Conservation (phyloP, 345 rosid species). For the Gossypium stocksii region DNA sequence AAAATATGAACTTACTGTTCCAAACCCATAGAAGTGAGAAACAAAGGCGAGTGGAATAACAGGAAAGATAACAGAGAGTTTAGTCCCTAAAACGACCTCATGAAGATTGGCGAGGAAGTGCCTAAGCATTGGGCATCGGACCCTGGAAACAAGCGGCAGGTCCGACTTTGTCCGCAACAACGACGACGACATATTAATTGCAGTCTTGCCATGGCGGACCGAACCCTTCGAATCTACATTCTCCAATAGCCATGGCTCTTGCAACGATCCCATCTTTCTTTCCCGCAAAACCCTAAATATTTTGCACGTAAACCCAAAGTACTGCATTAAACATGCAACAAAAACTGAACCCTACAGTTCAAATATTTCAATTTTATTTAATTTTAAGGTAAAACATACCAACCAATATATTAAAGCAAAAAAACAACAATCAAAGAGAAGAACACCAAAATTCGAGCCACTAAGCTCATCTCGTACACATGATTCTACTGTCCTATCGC, state of each 20-base stretch:
- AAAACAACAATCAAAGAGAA: no score
- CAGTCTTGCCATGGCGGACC: slow-evolving; percentile 63
- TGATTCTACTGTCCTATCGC: no score
- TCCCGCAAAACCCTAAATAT: neutral
- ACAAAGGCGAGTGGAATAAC: slow-evolving; percentile 73
- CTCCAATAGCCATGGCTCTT: slow-evolving; percentile 52
- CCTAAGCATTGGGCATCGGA: slow-evolving; percentile 46
- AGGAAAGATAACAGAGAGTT: slow-evolving; percentile 66
- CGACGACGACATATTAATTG: slow-evolving; percentile 81
- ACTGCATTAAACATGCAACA: no score
- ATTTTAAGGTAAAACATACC: no score
- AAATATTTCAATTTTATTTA: no score
- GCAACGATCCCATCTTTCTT: slow-evolving; percentile 28
- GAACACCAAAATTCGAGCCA: no score
- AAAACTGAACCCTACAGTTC: no score
- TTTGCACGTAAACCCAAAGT: neutral
- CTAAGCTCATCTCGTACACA: no score
- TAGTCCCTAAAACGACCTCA: slow-evolving; percentile 82
- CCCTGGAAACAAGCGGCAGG: slow-evolving; percentile 46
- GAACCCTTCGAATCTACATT: slow-evolving; percentile 47
- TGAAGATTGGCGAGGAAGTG: slow-evolving; percentile 57
- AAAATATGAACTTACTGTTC: slow-evolving; percentile 38
- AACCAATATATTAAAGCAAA: no score
- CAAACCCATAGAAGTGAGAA: slow-evolving; percentile 50
- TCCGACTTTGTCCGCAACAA: slow-evolving; percentile 81